Evolutionary conservation across 495 filamentous ascomycete genomes (phyloP).

Genomic region (Chaetomidium leptoderma): DNA sequence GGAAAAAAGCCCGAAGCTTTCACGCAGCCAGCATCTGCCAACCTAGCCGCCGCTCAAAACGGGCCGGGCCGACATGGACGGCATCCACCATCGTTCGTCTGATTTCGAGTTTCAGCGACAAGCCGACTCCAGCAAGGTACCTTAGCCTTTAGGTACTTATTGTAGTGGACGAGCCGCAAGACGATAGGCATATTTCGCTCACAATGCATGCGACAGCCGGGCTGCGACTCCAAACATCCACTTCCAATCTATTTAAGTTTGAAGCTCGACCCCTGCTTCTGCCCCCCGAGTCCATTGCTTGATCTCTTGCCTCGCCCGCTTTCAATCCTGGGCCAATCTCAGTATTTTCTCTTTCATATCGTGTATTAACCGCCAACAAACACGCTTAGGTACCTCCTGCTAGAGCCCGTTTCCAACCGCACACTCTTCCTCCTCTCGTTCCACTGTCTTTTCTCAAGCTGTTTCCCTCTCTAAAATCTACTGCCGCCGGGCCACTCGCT

Average conservation of each 20-base stretch:
- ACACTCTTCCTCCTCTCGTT: neutral
- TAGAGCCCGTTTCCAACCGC: neutral
- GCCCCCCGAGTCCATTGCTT: neutral
- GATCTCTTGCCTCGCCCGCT: neutral
- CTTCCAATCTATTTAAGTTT: conserved; percentile 4
- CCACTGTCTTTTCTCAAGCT: neutral
- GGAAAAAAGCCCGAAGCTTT: conserved; percentile 8
- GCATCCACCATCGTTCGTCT: no score
- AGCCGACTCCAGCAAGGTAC: neutral
- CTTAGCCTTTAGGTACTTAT: no score
- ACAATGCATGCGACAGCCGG: neutral
- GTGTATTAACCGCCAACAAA: neutral
- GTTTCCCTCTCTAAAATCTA: neutral
- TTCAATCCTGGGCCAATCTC: neutral
- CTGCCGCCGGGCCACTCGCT: neutral
- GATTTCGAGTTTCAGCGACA: neutral
- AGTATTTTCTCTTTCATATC: neutral
- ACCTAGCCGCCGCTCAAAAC: neutral
- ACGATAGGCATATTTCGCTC: neutral
- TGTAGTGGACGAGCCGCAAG: neutral
- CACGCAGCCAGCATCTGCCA: neutral
- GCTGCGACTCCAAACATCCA: neutral
- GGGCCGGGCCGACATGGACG: no score
- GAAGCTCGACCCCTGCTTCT: neutral
- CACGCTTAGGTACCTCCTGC: neutral